Evolutionary conservation across 2,329 filamentous ascomycete genomes (phyloP), one percentile per base, ranked within the genome.

Genomic region (Anthostomella pinea): DNA sequence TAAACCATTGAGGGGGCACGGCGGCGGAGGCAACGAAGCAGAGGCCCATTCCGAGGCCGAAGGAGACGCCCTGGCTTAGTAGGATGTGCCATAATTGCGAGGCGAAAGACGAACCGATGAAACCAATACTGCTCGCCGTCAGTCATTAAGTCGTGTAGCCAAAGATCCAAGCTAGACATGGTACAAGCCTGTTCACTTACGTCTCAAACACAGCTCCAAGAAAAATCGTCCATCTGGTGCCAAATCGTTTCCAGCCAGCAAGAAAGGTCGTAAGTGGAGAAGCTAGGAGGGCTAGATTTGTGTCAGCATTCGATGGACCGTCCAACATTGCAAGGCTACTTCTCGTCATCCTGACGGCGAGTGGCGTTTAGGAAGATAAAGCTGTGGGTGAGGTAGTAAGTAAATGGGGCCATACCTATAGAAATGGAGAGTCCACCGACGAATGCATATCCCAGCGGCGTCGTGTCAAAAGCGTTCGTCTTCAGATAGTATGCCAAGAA

Each of bases 11-110:
- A 2, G 84, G 76, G 0, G 84, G 69, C 8, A 88, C 75, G 21
- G 76, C 77, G 3, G 84, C 81, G 4, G 72, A 78, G 1, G 77
- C 77, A 1, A 85, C 83, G 56, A 89, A 91, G 8, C 83, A 66
- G 39, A 90, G 82, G 0, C 86, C 86, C 73, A 91, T 83, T 3
- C 85, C 86, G 15, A 83, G 59, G n/a, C 87, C 87, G 45, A 91
- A 90, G 35, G 80, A 77, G 3, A 90, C 54, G 4, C 87, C 87
- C 56, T 91, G 87, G 5, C 73, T 77, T 0, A 91, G 71, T 39
- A 89, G 81, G 1, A 93, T 70, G 22, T 91, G 85, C 82, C 85
- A 90, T 39, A 87, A 81, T 38, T 77, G 54, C 11, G 57, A 66
- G 0, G 83, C 75, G 50, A 88, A 89, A 10, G 79, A 84, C 6